A percentile compares a stretch with the other conserved stretches of the same genome.
Evolutionary conservation across 164 flowering plant species (phyloP).

Genomic region (Echeveria elegans): DNA sequence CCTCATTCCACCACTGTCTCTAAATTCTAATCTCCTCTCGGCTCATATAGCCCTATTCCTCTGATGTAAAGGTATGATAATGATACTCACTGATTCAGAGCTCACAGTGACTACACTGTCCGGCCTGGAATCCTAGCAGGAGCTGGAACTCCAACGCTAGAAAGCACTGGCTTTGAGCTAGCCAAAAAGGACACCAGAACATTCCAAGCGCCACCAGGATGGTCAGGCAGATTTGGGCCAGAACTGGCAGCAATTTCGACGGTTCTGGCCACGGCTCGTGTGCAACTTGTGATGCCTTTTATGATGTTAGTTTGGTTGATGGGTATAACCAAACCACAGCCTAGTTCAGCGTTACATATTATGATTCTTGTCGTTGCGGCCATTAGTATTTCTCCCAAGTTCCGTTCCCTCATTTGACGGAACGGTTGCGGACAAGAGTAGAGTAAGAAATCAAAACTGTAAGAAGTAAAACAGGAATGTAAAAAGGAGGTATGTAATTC

Average conservation of each 20-base stretch:
- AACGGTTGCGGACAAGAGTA: neutral
- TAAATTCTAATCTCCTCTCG: neutral
- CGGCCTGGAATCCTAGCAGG: neutral
- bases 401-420: neutral
- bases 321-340: conserved; percentile 45
- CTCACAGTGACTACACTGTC: neutral
- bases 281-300: conserved; percentile 46
- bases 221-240: neutral
- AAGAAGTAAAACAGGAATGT: no score
- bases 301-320: conserved; percentile 73
- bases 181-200: neutral
- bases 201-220: neutral
- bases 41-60: neutral
- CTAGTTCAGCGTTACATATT: neutral
- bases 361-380: neutral
- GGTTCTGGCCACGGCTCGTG: neutral
- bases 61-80: neutral
- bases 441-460: neutral
- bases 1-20: no score
- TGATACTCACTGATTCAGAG: neutral
- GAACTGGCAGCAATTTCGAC: neutral
- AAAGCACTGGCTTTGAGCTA: neutral
- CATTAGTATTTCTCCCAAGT: conserved; percentile 3
- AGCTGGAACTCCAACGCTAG: neutral
- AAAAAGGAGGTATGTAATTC: neutral